Evolutionary conservation across 2,329 filamentous ascomycete genomes (phyloP), one percentile per base, ranked within the genome.

Genomic region (Xylaria hypoxylon): DNA sequence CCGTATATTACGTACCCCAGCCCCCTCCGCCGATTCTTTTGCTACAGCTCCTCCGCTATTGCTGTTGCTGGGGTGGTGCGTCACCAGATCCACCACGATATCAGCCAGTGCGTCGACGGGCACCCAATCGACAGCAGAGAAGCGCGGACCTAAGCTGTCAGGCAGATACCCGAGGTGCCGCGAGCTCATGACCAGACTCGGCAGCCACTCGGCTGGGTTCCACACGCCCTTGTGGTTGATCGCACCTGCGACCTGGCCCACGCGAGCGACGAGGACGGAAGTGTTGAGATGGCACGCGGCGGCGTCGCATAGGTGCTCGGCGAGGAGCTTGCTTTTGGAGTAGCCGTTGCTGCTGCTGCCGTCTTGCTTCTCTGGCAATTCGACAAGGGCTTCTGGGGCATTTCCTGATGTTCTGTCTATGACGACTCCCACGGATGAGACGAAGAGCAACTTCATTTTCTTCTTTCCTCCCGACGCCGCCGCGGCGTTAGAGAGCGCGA

Each of bases 201-300:
- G 78, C 5, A 83, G 75, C 71, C 80, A 83, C 71, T 84, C 82
- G 3, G 75, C 71, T 3, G 73, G 72, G 50, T 80, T 82, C 81
- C 81, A 83, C 2, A 75, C 42, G 1, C 78, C 79, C 4, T 5
- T 40, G 24, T 51, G 17, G 1, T 52, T 64, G n/a, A 63, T 59
- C 1, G 74, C 55, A 3, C 75, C 76, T 17, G 73, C 72, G 1
- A 77, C 68, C 59, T 77, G 76, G n/a, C 76, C 76, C 0, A 77
- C 72, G 5, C 76, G 70, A 7, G 64, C 65, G 33, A 75, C 59
- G 15, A 64, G 38, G 10, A 72, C 63, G 5, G 67, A 53, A 22
- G 71, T 38, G 0, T 52, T 57, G 1, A 72, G 53, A 15, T 70
- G 65, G 2, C 44, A 44, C 1, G 71, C 68, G 19, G 74, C 75